Conservation (phyloP, 1,139 yeast genomes). For the Hanseniaspora gamundiae region DNA sequence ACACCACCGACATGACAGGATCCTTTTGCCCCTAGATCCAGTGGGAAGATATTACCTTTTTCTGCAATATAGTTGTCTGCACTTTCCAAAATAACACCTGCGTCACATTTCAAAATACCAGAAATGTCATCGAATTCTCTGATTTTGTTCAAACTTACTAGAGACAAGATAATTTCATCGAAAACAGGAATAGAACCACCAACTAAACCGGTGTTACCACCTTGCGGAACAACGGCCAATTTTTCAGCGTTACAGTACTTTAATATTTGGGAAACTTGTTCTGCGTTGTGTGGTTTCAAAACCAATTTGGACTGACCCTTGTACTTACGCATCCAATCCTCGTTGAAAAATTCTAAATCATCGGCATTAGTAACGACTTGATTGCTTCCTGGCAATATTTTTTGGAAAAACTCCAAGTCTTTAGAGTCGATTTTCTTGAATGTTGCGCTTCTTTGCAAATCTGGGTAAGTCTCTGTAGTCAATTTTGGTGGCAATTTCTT, state of each 20-base stretch:
- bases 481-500: conserved; percentile 31
- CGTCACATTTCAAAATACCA: conserved; percentile 81
- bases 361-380: conserved; percentile 40
- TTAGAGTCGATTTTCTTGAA: conserved; percentile 36
- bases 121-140: conserved; percentile 72
- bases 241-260: conserved; percentile 70
- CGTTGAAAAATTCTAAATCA: conserved; percentile 65
- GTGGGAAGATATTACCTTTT: conserved; percentile 79
- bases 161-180: conserved; percentile 73
- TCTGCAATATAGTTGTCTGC: conserved; percentile 77
- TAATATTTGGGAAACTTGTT: conserved; percentile 66
- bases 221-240: conserved; percentile 89
- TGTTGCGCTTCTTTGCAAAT: conserved; percentile 34
- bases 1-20: conserved; percentile 95
- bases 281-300: conserved; percentile 72
- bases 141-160: conserved; percentile 61
- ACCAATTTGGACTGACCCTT: conserved; percentile 76
- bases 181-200: conserved; percentile 93
- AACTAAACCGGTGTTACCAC: conserved; percentile 94
- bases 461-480: conserved; percentile 53
- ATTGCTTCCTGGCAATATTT: conserved; percentile 41
- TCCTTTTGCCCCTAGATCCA: conserved; percentile 94
- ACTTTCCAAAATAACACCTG: conserved; percentile 79
- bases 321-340: conserved; percentile 95
- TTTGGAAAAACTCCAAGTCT: conserved; percentile 53